Conservation (phyloP, 176 grass and related monocot genomes). For the Oryza longistaminata region DNA sequence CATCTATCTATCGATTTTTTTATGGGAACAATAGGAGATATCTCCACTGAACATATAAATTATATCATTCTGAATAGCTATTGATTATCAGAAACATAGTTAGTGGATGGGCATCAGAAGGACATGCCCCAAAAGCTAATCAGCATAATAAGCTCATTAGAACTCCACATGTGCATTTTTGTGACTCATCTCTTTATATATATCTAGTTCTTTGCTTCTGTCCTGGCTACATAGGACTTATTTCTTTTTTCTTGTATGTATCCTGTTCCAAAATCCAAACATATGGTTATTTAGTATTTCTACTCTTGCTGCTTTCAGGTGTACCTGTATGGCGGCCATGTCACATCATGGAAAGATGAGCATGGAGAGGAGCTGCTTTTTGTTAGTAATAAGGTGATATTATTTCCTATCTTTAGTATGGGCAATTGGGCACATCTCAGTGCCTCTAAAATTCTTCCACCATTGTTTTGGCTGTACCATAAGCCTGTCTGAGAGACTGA, state of each 20-base stretch:
- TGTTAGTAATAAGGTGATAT: constrained; percentile 68
- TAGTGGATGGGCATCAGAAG: background rate
- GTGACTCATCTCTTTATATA: background rate
- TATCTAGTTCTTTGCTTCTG: background rate
- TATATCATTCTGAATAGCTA: constrained; percentile 6
- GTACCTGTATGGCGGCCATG: constrained; percentile 73
- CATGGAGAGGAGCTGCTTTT: constrained; percentile 78
- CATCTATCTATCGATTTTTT: background rate
- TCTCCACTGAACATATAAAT: background rate
- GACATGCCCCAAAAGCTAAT: background rate
- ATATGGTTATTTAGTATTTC: background rate
- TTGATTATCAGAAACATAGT: constrained; percentile 18
- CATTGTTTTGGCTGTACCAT: constrained; percentile 1
- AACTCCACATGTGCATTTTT: background rate
- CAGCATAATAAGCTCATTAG: constrained; percentile 10
- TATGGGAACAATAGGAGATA: background rate
- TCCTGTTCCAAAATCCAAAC: constrained; percentile 34
- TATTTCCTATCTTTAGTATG: constrained; percentile 19
- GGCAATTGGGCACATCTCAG: background rate
- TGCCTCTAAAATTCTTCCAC: constrained; percentile 7
- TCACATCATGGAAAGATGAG: constrained; percentile 83
- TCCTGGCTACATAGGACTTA: background rate
- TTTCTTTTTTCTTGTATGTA: background rate
- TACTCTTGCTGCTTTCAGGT: constrained; percentile 50
- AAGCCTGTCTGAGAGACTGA: background rate